Evolutionary conservation across 1,284 basidiomycete genomes (phyloP), one percentile per base, ranked within the genome.

Genomic region (Irpex sp.): DNA sequence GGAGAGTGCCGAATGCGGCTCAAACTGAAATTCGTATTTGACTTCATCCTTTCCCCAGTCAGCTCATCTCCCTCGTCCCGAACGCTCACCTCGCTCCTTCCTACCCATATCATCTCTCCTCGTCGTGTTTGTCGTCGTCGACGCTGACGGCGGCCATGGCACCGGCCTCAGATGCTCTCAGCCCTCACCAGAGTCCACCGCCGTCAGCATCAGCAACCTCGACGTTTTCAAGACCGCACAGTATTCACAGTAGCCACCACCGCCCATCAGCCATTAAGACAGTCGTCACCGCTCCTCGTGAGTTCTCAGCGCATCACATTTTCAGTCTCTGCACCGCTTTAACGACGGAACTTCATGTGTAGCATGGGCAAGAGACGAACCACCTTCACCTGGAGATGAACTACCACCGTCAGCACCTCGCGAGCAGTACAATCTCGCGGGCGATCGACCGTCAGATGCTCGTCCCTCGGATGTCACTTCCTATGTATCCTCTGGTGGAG

Each of bases 321-420:
- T 59, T 67, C 53, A 55, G 60, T 61, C 61, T 57, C 57, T 59
- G 59, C 57, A 53, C 55, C 61, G 50, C 60, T 58, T 50, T 50
- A 17, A 50, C 15, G 17, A n/a, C 17, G 5, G 2, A 5, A 59
- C 36, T 3, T 13, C 9, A 8, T 57, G 46, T 67, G 6, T 66
- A 93, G 90, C 91, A 61, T 93, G 91, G 91, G 91, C 90, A 7
- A 81, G 83, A 68, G 88, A 93, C 71, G 91, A 93, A 69, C 90
- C 90, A 1, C 88, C 89, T 6, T 91, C 90, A 0, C 89, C 90
- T 4, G 82, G 77, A 21, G 85, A 86, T 59, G 71, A 75, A 9
- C 70, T 74, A 21, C 71, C 71, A 60, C 70, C 67, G 62, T 68
- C 55, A 67, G 59, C 61, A 64, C 65, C 36, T 26, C 36, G n/a